These are phyloP conservation scores for Fistulinella staudtii DNA, from an alignment of 1,284 basidiomycete genomes.

Conservation along the genomic window DNA sequence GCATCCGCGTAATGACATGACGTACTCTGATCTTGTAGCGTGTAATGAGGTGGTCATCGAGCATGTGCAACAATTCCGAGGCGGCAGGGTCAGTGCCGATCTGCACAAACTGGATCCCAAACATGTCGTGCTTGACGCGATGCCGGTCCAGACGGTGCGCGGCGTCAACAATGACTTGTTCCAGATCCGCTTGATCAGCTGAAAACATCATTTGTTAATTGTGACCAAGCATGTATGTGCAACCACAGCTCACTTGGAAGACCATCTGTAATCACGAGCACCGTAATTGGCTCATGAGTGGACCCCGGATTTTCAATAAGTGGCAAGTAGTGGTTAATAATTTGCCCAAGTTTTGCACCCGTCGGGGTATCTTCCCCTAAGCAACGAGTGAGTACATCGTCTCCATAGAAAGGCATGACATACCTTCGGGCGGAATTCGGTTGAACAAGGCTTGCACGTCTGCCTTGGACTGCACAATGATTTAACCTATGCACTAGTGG, in stretches of 20 bases:
- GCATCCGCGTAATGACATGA: background rate
- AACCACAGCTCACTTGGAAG: constrained; percentile 38
- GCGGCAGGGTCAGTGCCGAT: constrained; percentile 46
- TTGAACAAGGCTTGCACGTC: constrained; percentile 31
- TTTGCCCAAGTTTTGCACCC: constrained; percentile 37
- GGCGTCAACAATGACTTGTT: constrained; percentile 43
- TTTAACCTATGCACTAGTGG: background rate
- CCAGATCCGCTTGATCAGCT: constrained; percentile 48
- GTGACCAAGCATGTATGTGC: background rate
- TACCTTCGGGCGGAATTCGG: constrained; percentile 30
- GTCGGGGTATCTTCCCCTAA: constrained; percentile 42
- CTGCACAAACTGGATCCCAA: constrained; percentile 53
- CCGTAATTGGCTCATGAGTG: constrained; percentile 39
- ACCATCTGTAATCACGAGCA: constrained; percentile 49
- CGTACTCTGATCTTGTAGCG: constrained; percentile 38
- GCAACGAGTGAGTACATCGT: constrained; percentile 1
- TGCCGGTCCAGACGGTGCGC: constrained; percentile 46
- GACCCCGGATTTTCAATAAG: constrained; percentile 33
- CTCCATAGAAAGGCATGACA: background rate
- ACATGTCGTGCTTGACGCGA: constrained; percentile 33
- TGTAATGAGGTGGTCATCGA: constrained; percentile 44
- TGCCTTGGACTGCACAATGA: constrained; percentile 16
- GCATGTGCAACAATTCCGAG: constrained; percentile 38
- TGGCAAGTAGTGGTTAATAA: constrained; percentile 40
- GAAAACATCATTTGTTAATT: constrained; percentile 1